phyloP scores from a whole-genome alignment of 805 yeast species.

The Candida argentea region DNA sequence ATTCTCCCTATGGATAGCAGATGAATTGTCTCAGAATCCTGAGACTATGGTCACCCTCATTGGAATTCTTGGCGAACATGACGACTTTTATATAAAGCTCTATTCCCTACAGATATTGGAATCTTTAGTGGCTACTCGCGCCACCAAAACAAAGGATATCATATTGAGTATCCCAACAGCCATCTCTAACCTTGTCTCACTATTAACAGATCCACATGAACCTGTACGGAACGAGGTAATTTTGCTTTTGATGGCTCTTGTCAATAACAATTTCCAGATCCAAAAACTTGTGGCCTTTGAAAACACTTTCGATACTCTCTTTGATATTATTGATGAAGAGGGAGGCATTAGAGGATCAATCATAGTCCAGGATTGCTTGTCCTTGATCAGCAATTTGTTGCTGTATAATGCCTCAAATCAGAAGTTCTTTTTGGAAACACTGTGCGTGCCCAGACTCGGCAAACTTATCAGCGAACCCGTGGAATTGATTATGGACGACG shows the following conservation, averaged over 20 bases:
- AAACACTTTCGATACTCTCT: slow-evolving; percentile 75
- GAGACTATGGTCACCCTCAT: slow-evolving; percentile 18
- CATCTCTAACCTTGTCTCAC: slow-evolving; percentile 60
- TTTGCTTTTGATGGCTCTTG: slow-evolving; percentile 72
- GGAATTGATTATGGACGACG: slow-evolving; percentile 17
- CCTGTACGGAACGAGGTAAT: slow-evolving; percentile 87
- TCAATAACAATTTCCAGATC: slow-evolving; percentile 69
- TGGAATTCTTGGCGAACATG: slow-evolving; percentile 36
- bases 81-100: slow-evolving; percentile 68
- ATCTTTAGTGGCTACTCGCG: slow-evolving; percentile 70
- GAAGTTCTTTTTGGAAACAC: slow-evolving; percentile 77
- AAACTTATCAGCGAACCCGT: slow-evolving; percentile 54
- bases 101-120: slow-evolving; percentile 81
- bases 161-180: slow-evolving; percentile 70
- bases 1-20: slow-evolving; percentile 90
- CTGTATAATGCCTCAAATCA: slow-evolving; percentile 86
- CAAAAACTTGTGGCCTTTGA: slow-evolving; percentile 94
- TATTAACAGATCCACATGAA: slow-evolving; percentile 43
- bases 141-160: slow-evolving; percentile 61
- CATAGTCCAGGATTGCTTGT: slow-evolving; percentile 84
- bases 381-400: slow-evolving; percentile 61
- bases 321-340: slow-evolving; percentile 72
- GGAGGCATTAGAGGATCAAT: slow-evolving; percentile 86
- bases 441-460: slow-evolving; percentile 59
- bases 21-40: slow-evolving; percentile 64